Conservation (phyloP, 208 protist species). For the Herpetomonas samuelpessoai region DNA sequence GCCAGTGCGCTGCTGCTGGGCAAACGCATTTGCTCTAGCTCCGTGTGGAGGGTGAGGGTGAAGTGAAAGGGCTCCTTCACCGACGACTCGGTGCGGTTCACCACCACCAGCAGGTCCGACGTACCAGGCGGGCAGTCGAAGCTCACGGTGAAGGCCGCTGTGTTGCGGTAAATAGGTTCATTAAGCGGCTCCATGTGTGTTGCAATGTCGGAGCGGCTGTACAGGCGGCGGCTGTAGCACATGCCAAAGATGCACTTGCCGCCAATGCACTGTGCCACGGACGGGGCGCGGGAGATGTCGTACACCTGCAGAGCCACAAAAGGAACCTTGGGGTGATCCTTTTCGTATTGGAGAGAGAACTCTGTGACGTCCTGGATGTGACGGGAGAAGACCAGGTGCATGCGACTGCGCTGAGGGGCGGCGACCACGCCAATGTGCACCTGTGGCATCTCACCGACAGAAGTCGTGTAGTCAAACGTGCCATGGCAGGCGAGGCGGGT, state of each 20-base stretch:
- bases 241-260: conserved; percentile 57
- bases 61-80: conserved; percentile 59
- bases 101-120: conserved; percentile 62
- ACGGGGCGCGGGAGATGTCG: conserved; percentile 68
- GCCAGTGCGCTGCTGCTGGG: conserved; percentile 1
- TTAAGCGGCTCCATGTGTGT: conserved; percentile 50
- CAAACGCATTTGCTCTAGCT: conserved; percentile 59
- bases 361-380: conserved; percentile 66
- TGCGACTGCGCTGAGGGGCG: conserved; percentile 49
- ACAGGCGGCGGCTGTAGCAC: conserved; percentile 74
- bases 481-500: conserved; percentile 73
- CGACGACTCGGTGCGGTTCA: conserved; percentile 15
- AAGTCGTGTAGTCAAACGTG: conserved; percentile 41
- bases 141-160: conserved; percentile 61
- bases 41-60: conserved; percentile 80
- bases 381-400: conserved; percentile 81
- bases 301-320: conserved; percentile 72
- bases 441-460: conserved; percentile 64
- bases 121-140: conserved; percentile 80
- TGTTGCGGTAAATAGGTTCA: conserved; percentile 56
- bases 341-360: conserved; percentile 66
- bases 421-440: conserved; percentile 75
- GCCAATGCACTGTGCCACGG: conserved; percentile 59
- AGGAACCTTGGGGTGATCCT: conserved; percentile 26
- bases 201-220: conserved; percentile 52